phyloP scores from a whole-genome alignment of 805 yeast genomes.

The Hermanozyma aechmeae region DNA sequence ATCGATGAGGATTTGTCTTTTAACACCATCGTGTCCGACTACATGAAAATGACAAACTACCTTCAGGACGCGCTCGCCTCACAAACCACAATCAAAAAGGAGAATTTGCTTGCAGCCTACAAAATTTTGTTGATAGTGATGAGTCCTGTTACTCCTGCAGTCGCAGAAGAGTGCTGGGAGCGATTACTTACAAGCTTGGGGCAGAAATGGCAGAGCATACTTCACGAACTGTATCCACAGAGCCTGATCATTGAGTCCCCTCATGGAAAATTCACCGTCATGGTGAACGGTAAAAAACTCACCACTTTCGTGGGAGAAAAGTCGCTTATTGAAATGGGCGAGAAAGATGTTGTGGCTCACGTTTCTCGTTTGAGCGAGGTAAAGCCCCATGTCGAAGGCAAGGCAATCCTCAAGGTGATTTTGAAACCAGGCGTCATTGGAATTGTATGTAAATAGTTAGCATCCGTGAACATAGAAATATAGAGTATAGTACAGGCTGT shows the following conservation, averaged over 20 bases:
- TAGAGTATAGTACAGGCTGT: too few species aligned
- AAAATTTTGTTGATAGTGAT: constrained; percentile 50
- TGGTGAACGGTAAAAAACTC: constrained; percentile 66
- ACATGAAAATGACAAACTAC: constrained; percentile 68
- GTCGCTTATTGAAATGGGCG: constrained; percentile 25
- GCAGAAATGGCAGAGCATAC: constrained; percentile 38
- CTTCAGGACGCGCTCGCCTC: constrained; percentile 31
- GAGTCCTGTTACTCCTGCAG: constrained; percentile 76
- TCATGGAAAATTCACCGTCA: constrained; percentile 41
- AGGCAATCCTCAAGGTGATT: too few species aligned
- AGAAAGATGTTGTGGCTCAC: constrained; percentile 26
- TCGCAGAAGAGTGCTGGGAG: constrained; percentile 79
- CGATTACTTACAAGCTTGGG: constrained; percentile 8
- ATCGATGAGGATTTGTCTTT: constrained; percentile 51
- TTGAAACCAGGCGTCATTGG: too few species aligned
- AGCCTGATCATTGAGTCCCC: constrained; percentile 31
- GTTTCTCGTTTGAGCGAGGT: too few species aligned
- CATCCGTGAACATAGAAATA: too few species aligned
- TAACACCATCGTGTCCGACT: constrained; percentile 83
- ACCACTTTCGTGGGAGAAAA: constrained; percentile 30
- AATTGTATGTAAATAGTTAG: too few species aligned
- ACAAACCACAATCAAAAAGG: constrained; percentile 19
- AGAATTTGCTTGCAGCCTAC: constrained; percentile 39
- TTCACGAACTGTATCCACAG: constrained; percentile 59
- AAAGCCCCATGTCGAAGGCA: too few species aligned